A percentile compares a stretch with the other conserved stretches of the same genome.
Conservation (phyloP, 148 eudicot species). For the Oxyria digyna region DNA sequence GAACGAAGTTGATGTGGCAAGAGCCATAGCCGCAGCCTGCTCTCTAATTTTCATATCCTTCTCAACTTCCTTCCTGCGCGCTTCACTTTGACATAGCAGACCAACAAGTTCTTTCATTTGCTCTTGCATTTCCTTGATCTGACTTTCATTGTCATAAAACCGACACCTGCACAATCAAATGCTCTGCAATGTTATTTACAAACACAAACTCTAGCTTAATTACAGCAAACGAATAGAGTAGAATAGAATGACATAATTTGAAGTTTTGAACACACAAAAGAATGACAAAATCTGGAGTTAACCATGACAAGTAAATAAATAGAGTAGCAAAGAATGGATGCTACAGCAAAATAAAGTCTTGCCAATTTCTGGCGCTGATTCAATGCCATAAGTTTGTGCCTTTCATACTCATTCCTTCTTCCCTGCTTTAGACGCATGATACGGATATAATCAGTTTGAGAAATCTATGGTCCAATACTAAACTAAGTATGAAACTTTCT, state of each 20-base stretch:
- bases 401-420: constrained; percentile 90
- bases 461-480: neutral
- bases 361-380: constrained; percentile 98
- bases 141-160: constrained; percentile 66
- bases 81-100: constrained; percentile 80
- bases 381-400: constrained; percentile 90
- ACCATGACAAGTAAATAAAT: neutral
- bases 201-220: neutral
- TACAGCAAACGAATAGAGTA: no score
- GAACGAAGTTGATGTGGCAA: constrained; percentile 64
- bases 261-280: neutral
- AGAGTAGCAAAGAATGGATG: neutral
- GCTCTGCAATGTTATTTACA: no score
- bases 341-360: constrained; percentile 9
- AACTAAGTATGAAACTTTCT: neutral
- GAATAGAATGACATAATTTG: no score
- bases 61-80: constrained; percentile 79
- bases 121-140: constrained; percentile 89
- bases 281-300: neutral
- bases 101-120: constrained; percentile 87
- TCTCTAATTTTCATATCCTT: constrained; percentile 87
- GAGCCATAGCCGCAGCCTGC: constrained; percentile 62
- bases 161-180: constrained; percentile 50
- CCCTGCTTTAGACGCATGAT: constrained; percentile 63
- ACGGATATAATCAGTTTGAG: neutral